Evolutionary conservation across 2,329 filamentous ascomycete species (phyloP).

Genomic region (Diaporthe vexans): DNA sequence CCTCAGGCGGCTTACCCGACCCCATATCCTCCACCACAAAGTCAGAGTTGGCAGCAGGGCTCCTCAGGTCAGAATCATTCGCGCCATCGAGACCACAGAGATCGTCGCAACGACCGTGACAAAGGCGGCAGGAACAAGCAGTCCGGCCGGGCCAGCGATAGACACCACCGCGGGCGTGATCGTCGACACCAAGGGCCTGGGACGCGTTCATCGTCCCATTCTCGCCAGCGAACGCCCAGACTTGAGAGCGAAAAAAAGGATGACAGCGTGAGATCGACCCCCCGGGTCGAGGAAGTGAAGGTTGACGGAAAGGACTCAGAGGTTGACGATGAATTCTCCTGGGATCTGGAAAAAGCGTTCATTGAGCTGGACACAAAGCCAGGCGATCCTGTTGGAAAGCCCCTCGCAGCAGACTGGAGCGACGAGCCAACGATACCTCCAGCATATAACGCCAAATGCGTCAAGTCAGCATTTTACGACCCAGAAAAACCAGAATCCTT

Average conservation of each 20-base stretch:
- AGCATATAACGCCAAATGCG: conserved; percentile 57
- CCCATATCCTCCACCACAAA: conserved; percentile 35
- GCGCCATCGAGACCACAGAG: conserved; percentile 37
- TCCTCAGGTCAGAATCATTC: conserved; percentile 7
- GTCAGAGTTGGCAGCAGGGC: conserved; percentile 33
- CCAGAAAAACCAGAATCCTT: conserved; percentile 60
- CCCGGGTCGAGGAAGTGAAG: conserved; percentile 26
- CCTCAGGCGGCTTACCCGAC: conserved; percentile 20
- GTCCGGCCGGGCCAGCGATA: conserved; percentile 35
- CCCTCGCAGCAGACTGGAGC: conserved; percentile 57
- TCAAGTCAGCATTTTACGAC: conserved; percentile 61
- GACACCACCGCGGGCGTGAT: conserved; percentile 35
- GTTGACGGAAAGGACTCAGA: conserved; percentile 29
- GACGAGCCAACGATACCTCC: conserved; percentile 62
- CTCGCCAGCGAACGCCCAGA: conserved; percentile 35
- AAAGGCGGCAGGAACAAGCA: conserved; percentile 38
- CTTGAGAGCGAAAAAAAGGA: not conserved
- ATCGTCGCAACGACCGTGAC: conserved; percentile 37
- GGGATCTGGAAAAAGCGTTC: conserved; percentile 58
- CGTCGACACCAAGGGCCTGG: conserved; percentile 31
- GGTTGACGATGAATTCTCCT: conserved; percentile 53
- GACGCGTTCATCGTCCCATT: conserved; percentile 28
- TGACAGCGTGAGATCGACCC: conserved; percentile 24
- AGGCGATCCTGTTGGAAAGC: conserved; percentile 63
- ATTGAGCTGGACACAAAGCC: conserved; percentile 52